Conservation (phyloP, 2,329 filamentous ascomycete species). For the Myriangium duriaei region DNA sequence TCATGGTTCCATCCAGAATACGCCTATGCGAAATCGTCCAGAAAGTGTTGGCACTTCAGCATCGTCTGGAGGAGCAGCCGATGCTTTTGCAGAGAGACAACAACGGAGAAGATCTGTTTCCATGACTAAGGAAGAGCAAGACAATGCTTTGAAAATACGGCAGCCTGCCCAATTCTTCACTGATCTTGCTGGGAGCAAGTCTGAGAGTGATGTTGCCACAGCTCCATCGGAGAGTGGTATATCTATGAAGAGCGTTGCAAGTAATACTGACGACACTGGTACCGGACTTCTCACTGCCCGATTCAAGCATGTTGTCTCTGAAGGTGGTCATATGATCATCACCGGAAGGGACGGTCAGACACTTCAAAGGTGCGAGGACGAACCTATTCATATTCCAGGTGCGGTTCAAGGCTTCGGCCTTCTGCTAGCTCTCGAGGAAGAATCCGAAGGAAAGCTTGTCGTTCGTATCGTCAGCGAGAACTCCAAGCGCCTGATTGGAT, state of each 20-base stretch:
- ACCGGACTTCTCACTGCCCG: constrained; percentile 50
- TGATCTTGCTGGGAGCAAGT: constrained; percentile 21
- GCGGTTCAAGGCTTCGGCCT: constrained; percentile 71
- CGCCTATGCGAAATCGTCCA: constrained; percentile 1
- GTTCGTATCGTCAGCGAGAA: constrained; percentile 76
- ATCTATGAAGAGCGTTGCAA: constrained; percentile 24
- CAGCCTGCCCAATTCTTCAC: constrained; percentile 23
- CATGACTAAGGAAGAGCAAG: constrained; percentile 1
- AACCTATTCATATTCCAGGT: constrained; percentile 79
- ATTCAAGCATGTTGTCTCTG: constrained; percentile 65
- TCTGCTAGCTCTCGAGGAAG: constrained; percentile 59
- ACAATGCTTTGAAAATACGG: constrained; percentile 4
- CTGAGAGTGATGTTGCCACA: constrained; percentile 10
- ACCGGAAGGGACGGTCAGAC: constrained; percentile 61
- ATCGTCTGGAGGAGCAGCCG: neutral
- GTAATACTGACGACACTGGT: constrained; percentile 30
- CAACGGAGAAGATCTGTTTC: constrained; percentile 4
- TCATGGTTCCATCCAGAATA: constrained; percentile 2
- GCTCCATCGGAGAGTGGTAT: constrained; percentile 13
- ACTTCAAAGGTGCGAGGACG: constrained; percentile 75
- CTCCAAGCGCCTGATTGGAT: constrained; percentile 60
- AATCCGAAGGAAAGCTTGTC: constrained; percentile 48
- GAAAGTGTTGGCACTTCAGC: constrained; percentile 1
- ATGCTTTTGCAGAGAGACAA: constrained; percentile 1
- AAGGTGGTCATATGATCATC: constrained; percentile 69